Conservation (phyloP, 345 rosid species). For the Citrus hindsii region DNA sequence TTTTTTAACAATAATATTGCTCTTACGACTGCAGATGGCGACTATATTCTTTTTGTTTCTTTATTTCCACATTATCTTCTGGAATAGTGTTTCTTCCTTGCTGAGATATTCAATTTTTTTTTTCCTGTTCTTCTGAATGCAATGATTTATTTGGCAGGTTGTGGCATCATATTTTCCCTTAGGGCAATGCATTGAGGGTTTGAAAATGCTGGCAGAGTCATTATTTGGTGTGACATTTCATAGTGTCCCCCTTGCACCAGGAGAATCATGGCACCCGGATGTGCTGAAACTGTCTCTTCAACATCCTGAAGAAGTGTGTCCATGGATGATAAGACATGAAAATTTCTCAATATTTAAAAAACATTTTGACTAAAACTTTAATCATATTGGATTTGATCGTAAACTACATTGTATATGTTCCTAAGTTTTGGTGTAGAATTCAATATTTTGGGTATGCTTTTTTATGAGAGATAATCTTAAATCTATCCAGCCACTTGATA, state of each 20-base stretch:
- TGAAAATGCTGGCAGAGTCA: slow-evolving; percentile 70
- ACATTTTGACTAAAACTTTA: background rate
- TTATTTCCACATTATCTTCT: slow-evolving; percentile 1
- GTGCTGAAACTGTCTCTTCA: slow-evolving; percentile 81
- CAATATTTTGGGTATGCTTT: background rate
- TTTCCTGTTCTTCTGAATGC: background rate
- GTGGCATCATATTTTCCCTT: slow-evolving; percentile 89
- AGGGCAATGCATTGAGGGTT: slow-evolving; percentile 79
- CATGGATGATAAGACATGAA: slow-evolving; percentile 3
- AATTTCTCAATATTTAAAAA: background rate
- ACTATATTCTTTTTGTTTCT: background rate
- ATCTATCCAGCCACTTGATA: no score
- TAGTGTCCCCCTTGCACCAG: slow-evolving; percentile 60
- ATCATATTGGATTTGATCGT: background rate
- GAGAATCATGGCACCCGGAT: slow-evolving; percentile 96
- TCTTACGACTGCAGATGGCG: background rate
- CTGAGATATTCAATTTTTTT: background rate
- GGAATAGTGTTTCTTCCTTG: background rate
- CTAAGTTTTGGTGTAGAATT: background rate
- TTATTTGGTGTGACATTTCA: slow-evolving; percentile 79
- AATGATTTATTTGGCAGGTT: slow-evolving; percentile 40
- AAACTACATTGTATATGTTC: background rate
- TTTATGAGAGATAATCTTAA: background rate
- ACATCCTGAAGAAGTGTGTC: slow-evolving; percentile 85
- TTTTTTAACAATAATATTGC: background rate